Conservation (phyloP, 169 alveolate genomes). For the Eimeria mitis region DNA sequence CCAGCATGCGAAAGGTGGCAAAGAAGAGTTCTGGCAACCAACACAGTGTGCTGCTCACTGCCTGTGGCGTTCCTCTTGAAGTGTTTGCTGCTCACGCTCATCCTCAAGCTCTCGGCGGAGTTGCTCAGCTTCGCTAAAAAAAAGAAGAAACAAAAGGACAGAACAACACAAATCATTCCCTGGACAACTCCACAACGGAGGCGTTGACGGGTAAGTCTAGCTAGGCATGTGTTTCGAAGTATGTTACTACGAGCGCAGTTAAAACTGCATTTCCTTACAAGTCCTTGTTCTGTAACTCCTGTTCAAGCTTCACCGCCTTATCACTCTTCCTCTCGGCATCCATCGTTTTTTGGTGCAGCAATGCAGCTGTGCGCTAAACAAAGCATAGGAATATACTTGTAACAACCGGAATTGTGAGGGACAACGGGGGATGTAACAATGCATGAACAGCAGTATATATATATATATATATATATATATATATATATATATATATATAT, state of each 20-base stretch:
- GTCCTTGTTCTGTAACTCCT: slow-evolving; percentile 69
- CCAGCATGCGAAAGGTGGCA: neutral
- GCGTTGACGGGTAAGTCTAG: neutral
- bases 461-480: neutral
- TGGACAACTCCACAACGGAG: neutral
- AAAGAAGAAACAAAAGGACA: neutral
- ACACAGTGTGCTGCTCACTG: slow-evolving; percentile 6
- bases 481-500: neutral
- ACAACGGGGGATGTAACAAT: neutral
- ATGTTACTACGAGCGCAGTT: too few species aligned
- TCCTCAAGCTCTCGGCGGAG: slow-evolving; percentile 73
- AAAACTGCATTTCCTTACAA: slow-evolving; percentile 9
- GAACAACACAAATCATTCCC: neutral
- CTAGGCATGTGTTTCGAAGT: neutral
- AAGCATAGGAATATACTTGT: neutral
- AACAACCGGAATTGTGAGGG: neutral
- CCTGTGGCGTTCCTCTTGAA: slow-evolving; percentile 49
- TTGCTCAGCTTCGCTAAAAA: slow-evolving; percentile 67
- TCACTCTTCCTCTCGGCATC: slow-evolving; percentile 73
- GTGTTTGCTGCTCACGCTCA: slow-evolving; percentile 72
- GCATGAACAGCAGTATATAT: neutral
- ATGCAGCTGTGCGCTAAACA: slow-evolving; percentile 38
- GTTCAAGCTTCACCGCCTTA: slow-evolving; percentile 65
- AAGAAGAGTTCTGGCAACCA: neutral
- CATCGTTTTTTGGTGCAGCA: slow-evolving; percentile 66